phyloP scores from a whole-genome alignment of 202 grass and related monocot species.

The Zoysia matrella region DNA sequence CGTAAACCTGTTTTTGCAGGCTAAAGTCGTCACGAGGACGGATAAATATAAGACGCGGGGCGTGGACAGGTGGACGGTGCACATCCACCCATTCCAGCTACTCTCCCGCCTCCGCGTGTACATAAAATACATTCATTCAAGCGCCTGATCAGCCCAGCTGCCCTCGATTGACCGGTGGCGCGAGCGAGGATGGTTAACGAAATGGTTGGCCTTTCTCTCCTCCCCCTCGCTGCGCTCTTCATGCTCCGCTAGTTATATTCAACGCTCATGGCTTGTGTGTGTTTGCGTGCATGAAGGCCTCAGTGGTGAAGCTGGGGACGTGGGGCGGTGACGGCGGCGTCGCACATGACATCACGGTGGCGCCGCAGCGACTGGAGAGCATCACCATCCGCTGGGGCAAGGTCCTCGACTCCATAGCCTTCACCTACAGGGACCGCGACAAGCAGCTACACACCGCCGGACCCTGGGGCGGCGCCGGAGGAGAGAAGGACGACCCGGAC shows the following conservation, averaged over 20 bases:
- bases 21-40: too few species aligned
- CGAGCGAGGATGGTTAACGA: too few species aligned
- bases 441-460: conserved; percentile 6
- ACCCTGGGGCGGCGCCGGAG: conserved; percentile 32
- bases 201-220: too few species aligned
- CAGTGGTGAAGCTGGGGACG: conserved; percentile 34
- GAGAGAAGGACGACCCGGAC: background rate
- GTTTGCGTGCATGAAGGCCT: background rate
- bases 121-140: too few species aligned
- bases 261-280: background rate
- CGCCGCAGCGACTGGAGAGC: background rate
- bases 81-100: too few species aligned
- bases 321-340: conserved; percentile 31
- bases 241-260: background rate
- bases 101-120: too few species aligned
- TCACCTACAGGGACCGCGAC: conserved; percentile 6
- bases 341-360: conserved; percentile 22
- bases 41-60: too few species aligned
- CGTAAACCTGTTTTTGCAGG: too few species aligned
- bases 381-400: conserved; percentile 21
- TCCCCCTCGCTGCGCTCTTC: background rate
- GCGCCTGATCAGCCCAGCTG: too few species aligned
- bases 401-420: conserved; percentile 30
- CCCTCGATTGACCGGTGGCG: too few species aligned
- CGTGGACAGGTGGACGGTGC: too few species aligned